Conservation (phyloP, 2,329 filamentous ascomycete genomes). For the Furcasterigmium furcatum region DNA sequence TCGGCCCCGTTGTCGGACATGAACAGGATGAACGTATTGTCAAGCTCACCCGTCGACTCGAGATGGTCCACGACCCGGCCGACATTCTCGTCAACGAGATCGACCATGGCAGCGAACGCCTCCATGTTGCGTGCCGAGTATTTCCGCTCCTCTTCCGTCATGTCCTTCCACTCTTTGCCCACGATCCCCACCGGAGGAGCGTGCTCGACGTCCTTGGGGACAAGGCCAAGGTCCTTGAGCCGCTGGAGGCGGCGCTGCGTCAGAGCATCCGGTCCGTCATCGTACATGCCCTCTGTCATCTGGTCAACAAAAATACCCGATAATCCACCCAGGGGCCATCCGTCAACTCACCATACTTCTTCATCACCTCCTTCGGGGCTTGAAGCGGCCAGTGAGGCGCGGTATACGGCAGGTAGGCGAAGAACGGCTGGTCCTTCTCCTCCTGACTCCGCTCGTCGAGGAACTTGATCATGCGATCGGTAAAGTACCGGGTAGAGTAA, state of each 20-base stretch:
- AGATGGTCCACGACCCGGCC: conserved; percentile 50
- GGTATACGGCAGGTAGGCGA: conserved; percentile 58
- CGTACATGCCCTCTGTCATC: conserved; percentile 27
- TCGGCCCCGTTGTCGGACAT: conserved; percentile 46
- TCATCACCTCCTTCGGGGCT: conserved; percentile 34
- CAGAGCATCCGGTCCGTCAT: conserved; percentile 40
- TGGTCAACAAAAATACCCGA: conserved; percentile 43
- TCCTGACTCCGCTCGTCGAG: conserved; percentile 32
- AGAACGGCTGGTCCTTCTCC: too few species aligned
- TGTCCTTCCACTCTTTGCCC: conserved; percentile 5
- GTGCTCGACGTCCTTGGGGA: conserved; percentile 20
- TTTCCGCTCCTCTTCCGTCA: conserved; percentile 11
- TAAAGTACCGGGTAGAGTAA: conserved; percentile 40
- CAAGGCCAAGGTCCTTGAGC: conserved; percentile 36
- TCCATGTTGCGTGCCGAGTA: conserved; percentile 30
- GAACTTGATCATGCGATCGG: conserved; percentile 36
- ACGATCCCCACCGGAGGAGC: conserved; percentile 7
- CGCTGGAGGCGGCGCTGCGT: conserved; percentile 36
- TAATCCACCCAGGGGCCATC: conserved; percentile 50
- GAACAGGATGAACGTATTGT: conserved; percentile 52
- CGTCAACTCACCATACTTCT: conserved; percentile 11
- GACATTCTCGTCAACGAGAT: conserved; percentile 49
- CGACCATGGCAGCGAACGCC: conserved; percentile 55
- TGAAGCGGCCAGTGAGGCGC: conserved; percentile 64
- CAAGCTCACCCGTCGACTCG: conserved; percentile 42